phyloP scores from a whole-genome alignment of 352 stramenopile species.

The Pythium angustatum region DNA sequence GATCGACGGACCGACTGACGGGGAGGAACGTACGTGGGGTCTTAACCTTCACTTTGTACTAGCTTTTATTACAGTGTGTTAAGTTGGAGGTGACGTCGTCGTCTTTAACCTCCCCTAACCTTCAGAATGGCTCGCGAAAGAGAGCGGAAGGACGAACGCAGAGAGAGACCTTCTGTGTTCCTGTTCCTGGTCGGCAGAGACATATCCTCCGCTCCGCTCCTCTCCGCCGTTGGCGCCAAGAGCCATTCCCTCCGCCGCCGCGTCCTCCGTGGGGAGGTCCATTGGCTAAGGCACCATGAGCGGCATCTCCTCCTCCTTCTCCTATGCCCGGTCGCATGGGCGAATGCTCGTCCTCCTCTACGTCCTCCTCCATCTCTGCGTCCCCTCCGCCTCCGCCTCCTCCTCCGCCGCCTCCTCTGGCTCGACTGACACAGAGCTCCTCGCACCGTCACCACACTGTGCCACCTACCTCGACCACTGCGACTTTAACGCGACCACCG shows the following conservation, averaged over 20 bases:
- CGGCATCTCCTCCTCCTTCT: not conserved
- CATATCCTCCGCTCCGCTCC: not conserved
- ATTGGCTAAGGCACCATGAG: too few relatives aligned
- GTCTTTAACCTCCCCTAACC: slow-evolving; percentile 8
- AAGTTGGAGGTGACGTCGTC: not conserved
- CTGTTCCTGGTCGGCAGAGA: slow-evolving; percentile 3
- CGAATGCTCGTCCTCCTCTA: not conserved
- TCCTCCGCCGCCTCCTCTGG: not conserved
- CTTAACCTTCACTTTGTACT: not conserved
- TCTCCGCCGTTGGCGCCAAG: not conserved
- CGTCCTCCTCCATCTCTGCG: not conserved
- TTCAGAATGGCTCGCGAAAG: slow-evolving; percentile 8
- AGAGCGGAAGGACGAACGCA: not conserved
- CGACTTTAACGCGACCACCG: slow-evolving; percentile 46
- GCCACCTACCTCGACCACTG: slow-evolving; percentile 45
- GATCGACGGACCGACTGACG: not conserved
- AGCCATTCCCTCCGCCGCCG: too few relatives aligned
- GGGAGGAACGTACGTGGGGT: too few relatives aligned
- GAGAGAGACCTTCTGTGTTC: slow-evolving; percentile 3
- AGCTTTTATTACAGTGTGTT: not conserved
- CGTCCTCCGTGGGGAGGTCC: too few relatives aligned
- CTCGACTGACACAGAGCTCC: not conserved
- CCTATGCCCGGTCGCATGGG: not conserved
- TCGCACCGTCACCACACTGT: slow-evolving; percentile 33
- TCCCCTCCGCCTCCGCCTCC: not conserved